Conservation (phyloP, 2,329 filamentous ascomycete genomes). For the Calonectria montana region DNA sequence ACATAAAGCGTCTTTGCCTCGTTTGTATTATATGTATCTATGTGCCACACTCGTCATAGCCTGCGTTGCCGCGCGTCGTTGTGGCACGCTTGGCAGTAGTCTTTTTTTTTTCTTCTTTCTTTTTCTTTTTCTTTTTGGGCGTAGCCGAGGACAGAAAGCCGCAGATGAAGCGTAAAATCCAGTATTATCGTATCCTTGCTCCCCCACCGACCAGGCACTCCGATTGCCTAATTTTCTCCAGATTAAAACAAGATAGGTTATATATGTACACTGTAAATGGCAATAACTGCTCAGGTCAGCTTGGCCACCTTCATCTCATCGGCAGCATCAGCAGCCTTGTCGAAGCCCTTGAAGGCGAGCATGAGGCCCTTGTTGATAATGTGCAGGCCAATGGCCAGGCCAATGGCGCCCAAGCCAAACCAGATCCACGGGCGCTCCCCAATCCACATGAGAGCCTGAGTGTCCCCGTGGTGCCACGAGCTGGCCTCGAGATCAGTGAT, state of each 20-base stretch:
- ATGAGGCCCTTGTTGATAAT: slow-evolving; percentile 25
- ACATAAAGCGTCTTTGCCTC: neutral
- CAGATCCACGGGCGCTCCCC: slow-evolving; percentile 47
- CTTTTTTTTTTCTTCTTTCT: neutral
- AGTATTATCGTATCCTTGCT: neutral
- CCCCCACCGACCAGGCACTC: neutral
- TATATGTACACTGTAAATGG: slow-evolving; percentile 15
- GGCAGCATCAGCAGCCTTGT: slow-evolving; percentile 16
- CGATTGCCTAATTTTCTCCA: neutral
- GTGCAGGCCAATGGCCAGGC: slow-evolving; percentile 21
- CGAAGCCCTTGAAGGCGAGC: slow-evolving; percentile 23
- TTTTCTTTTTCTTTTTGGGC: no score
- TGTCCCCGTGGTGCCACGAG: slow-evolving; percentile 59
- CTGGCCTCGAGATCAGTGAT: slow-evolving; percentile 51
- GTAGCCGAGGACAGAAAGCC: neutral
- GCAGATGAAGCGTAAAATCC: neutral
- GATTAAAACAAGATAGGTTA: neutral
- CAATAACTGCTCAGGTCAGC: slow-evolving; percentile 27
- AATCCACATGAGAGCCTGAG: slow-evolving; percentile 60
- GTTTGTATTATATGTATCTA: neutral
- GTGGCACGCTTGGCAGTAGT: neutral
- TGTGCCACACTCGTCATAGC: neutral
- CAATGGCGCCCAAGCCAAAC: slow-evolving; percentile 42
- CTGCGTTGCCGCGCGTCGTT: neutral
- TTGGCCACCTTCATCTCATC: slow-evolving; percentile 35